phyloP scores from a whole-genome alignment of 1,284 basidiomycete genomes.

The Papiliotrema laurentii region DNA sequence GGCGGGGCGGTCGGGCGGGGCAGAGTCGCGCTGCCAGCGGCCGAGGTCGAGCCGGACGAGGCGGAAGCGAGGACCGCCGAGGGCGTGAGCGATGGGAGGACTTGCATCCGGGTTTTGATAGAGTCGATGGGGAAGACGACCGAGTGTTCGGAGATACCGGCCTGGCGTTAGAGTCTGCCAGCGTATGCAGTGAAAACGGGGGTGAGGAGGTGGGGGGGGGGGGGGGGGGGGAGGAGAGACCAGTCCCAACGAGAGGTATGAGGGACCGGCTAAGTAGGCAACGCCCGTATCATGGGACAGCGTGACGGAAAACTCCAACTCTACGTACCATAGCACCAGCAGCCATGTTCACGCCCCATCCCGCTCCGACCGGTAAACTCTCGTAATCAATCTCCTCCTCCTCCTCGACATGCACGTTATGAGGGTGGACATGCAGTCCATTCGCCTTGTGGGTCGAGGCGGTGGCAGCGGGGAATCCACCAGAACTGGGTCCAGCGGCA shows the following conservation, averaged over 20 bases:
- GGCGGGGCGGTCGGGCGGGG: slow-evolving; percentile 16
- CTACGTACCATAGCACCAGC: slow-evolving; percentile 84
- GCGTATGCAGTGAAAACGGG: background rate
- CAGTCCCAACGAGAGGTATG: too few relatives aligned
- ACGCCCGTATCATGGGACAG: too few relatives aligned
- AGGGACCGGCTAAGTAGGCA: too few relatives aligned
- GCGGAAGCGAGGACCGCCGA: slow-evolving; percentile 63
- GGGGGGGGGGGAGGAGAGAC: too few relatives aligned
- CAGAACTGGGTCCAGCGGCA: slow-evolving; percentile 1
- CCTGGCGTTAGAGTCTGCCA: slow-evolving; percentile 53
- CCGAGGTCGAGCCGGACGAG: slow-evolving; percentile 68
- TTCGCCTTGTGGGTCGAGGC: slow-evolving; percentile 9
- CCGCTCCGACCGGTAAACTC: slow-evolving; percentile 44
- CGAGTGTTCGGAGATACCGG: slow-evolving; percentile 97
- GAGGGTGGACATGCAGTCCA: slow-evolving; percentile 20
- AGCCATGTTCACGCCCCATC: slow-evolving; percentile 78
- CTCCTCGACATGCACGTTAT: slow-evolving; percentile 18
- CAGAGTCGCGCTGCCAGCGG: background rate
- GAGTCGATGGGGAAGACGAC: slow-evolving; percentile 99
- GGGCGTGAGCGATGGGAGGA: slow-evolving; percentile 55
- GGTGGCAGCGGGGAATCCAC: too few relatives aligned
- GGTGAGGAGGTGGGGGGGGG: too few relatives aligned
- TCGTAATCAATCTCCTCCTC: slow-evolving; percentile 50
- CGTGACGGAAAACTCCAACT: too few relatives aligned
- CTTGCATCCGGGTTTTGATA: slow-evolving; percentile 99